Evolutionary conservation across 495 filamentous ascomycete genomes (phyloP).

Genomic region (Penicillium coprophilum): DNA sequence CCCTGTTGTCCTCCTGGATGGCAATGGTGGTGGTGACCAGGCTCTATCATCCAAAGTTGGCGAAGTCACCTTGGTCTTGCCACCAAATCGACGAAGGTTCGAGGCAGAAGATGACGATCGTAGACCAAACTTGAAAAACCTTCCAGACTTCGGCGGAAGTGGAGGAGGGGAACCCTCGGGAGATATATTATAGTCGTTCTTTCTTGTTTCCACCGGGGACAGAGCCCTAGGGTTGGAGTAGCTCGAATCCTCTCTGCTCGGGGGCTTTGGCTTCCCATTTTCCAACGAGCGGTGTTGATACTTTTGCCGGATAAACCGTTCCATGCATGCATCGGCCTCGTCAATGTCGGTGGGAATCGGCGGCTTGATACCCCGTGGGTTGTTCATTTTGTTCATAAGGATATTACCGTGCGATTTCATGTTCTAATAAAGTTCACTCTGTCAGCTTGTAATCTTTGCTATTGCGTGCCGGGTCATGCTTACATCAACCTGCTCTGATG

Average conservation of each 20-base stretch:
- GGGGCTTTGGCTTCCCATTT: constrained; percentile 50
- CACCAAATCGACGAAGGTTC: constrained; percentile 44
- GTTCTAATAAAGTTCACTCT: constrained; percentile 52
- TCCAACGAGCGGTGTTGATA: constrained; percentile 69
- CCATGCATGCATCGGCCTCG: constrained; percentile 88
- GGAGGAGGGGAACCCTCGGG: constrained; percentile 66
- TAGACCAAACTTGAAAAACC: constrained; percentile 70
- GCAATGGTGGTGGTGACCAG: constrained; percentile 37
- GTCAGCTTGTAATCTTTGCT: constrained; percentile 6
- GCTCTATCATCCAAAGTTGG: constrained; percentile 26
- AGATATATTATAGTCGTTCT: constrained; percentile 20
- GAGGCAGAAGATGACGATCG: constrained; percentile 72
- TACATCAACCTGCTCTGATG: constrained; percentile 93
- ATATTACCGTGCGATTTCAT: constrained; percentile 91
- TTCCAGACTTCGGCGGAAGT: constrained; percentile 77
- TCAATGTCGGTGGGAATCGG: constrained; percentile 84
- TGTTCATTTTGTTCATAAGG: constrained; percentile 81
- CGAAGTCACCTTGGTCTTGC: constrained; percentile 30
- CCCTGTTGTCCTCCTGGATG: constrained; percentile 57
- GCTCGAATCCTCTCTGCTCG: constrained; percentile 42
- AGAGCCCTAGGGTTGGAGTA: constrained; percentile 31
- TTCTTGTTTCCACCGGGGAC: constrained; percentile 12
- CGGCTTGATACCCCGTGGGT: constrained; percentile 77
- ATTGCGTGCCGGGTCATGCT: constrained; percentile 21
- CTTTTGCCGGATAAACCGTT: constrained; percentile 90